Evolutionary conservation across 169 alveolate genomes (phyloP).

Genomic region (Pseudocohnilembus persalinus): DNA sequence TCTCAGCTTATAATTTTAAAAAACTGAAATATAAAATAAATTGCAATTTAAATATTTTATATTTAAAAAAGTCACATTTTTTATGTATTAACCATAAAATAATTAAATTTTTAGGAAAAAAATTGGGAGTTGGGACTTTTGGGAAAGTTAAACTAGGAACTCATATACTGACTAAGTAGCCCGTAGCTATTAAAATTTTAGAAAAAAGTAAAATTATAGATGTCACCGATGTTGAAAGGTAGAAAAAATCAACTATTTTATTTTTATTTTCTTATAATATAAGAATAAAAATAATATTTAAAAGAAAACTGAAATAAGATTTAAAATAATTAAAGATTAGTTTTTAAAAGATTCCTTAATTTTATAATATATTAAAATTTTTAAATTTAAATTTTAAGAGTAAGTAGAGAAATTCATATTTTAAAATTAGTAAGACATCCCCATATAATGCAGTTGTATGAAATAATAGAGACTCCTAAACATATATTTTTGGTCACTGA

Average conservation of each 20-base stretch:
- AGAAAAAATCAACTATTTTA: neutral
- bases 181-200: conserved; percentile 83
- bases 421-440: conserved; percentile 79
- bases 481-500: conserved; percentile 75
- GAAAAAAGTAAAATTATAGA: conserved; percentile 84
- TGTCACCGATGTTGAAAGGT: conserved; percentile 82
- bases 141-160: conserved; percentile 91
- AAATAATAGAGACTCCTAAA: conserved; percentile 56
- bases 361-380: too few species aligned
- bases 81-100: too few species aligned
- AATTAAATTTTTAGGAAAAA: conserved; percentile 52
- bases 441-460: conserved; percentile 74
- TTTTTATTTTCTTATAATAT: too few species aligned
- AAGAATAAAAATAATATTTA: too few species aligned
- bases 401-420: conserved; percentile 90
- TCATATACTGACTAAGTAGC: conserved; percentile 86
- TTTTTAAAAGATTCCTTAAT: too few species aligned
- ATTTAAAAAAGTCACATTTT: too few species aligned
- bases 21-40: too few species aligned
- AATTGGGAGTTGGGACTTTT: conserved; percentile 93
- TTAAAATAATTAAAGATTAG: too few species aligned
- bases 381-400: conserved; percentile 38
- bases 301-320: too few species aligned
- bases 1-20: too few species aligned
- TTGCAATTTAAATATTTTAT: too few species aligned